phyloP scores from a whole-genome alignment of 495 filamentous ascomycete species.

The Penicillium macrosclerotiorum region DNA sequence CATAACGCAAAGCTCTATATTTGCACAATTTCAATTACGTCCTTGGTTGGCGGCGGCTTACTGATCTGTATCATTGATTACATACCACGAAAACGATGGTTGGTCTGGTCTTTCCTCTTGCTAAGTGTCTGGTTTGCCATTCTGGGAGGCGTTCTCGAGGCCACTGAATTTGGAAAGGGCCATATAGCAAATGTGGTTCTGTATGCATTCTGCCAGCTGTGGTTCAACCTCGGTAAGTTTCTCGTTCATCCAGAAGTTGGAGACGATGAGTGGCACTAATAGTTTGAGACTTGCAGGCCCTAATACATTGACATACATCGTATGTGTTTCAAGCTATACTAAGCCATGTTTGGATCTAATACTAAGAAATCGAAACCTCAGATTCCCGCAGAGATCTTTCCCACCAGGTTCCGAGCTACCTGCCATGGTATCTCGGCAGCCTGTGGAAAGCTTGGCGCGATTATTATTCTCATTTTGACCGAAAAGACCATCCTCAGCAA shows the following conservation, averaged over 20 bases:
- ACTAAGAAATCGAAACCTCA: too few relatives aligned
- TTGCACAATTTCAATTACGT: constrained; percentile 25
- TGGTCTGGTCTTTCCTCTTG: background rate
- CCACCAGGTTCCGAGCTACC: constrained; percentile 1
- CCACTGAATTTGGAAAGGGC: background rate
- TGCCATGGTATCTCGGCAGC: constrained; percentile 5
- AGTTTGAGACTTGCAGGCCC: background rate
- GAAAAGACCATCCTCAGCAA: background rate
- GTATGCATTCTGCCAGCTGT: background rate
- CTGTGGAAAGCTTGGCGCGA: constrained; percentile 1
- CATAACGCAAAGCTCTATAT: constrained; percentile 24
- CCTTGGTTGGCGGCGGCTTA: constrained; percentile 11
- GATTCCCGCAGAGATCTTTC: constrained; percentile 2
- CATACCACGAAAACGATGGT: constrained; percentile 2
- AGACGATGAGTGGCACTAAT: background rate
- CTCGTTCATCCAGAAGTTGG: background rate
- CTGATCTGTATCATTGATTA: constrained; percentile 19
- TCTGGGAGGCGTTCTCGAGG: constrained; percentile 1
- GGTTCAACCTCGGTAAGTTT: constrained; percentile 1
- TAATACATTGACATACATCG: constrained; percentile 5
- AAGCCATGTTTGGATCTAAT: too few relatives aligned
- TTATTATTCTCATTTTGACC: constrained; percentile 2
- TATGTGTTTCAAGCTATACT: background rate
- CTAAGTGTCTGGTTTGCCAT: constrained; percentile 4
- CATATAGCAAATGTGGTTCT: constrained; percentile 1